Evolutionary conservation across 148 eudicot genomes (phyloP), one percentile per base, ranked within the genome.

Genomic region (Fagopyrum homotropicum): DNA sequence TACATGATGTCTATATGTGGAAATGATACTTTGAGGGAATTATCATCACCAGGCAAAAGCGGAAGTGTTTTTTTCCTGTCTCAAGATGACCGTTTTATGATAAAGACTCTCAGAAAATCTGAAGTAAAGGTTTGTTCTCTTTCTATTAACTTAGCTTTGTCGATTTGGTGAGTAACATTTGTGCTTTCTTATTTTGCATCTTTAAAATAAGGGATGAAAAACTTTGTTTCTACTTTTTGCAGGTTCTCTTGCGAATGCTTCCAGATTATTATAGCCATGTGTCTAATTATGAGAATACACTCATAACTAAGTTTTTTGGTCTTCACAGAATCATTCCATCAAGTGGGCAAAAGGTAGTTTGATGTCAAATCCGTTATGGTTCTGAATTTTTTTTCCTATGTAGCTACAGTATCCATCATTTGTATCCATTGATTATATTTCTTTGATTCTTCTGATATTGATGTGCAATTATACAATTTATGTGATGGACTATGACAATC

Each of bases 1-100:
- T 95, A 95, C 84, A 95, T 95, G 99, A 89, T 95, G 87, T 92
- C 99, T 56, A 90, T 95, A 63, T 95, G 99, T 82, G 99, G 99
- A 75, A 95, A 90, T 82, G 99, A 92, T 82, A 91, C 97, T 51
- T 85, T 95, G 50, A 84, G 99, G 85, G 97, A 95, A 79, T 86
- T 95, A 74, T 95, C 99, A 30, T 95, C 99, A 76, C 97, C 99
- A 14, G 99, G 99, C 46, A 95, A 95, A 83, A 95, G 99, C 73
- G 99, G 99, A 16, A 92, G 99, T 75, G 94, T 92, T 17, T 95
- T 95, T 84, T 95, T 90, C 86, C 82, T 92, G 75, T 92, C 99
- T 50, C 99, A 92, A 86, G 99, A 95, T 84, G 99, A 92, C 77
- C 97, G 91, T 61, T 95, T 95, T 85, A 95, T 95, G 99, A 92